Percentiles rank a stretch among this genome's conserved stretches.
Evolutionary conservation across 1,284 basidiomycete genomes (phyloP).

Genomic region (Puccinia novopanici): DNA sequence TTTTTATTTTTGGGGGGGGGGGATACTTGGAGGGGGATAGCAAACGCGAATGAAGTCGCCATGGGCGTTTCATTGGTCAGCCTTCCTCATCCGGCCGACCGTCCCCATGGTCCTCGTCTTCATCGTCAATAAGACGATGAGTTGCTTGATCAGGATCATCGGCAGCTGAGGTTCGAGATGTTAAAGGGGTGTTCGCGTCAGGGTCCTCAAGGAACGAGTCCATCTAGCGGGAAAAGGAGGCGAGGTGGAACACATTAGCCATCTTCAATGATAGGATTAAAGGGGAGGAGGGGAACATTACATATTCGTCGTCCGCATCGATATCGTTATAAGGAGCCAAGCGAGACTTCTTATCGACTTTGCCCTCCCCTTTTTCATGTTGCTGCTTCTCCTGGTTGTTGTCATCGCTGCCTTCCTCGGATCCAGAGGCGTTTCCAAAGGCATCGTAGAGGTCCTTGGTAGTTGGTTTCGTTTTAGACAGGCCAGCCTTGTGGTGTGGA

Average conservation of each 20-base stretch:
- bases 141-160: background rate
- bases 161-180: conserved; percentile 3
- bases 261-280: background rate
- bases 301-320: conserved; percentile 39
- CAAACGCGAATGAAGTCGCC: background rate
- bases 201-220: conserved; percentile 37
- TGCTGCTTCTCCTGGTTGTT: conserved; percentile 70
- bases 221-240: conserved; percentile 11
- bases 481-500: conserved; percentile 56
- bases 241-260: background rate
- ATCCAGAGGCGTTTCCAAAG: conserved; percentile 65
- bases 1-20: background rate
- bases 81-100: background rate
- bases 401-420: conserved; percentile 62
- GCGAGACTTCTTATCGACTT: background rate
- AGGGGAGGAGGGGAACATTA: background rate
- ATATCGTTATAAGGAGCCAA: conserved; percentile 23
- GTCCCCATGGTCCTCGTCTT: background rate
- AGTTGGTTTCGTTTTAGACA: conserved; percentile 53
- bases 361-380: conserved; percentile 56
- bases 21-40: background rate
- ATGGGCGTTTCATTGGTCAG: background rate
- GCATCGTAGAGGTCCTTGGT: conserved; percentile 88
- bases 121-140: background rate
- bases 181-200: background rate